Conservation (phyloP, 2,329 filamentous ascomycete species). For the Zopfia rhizophila region DNA sequence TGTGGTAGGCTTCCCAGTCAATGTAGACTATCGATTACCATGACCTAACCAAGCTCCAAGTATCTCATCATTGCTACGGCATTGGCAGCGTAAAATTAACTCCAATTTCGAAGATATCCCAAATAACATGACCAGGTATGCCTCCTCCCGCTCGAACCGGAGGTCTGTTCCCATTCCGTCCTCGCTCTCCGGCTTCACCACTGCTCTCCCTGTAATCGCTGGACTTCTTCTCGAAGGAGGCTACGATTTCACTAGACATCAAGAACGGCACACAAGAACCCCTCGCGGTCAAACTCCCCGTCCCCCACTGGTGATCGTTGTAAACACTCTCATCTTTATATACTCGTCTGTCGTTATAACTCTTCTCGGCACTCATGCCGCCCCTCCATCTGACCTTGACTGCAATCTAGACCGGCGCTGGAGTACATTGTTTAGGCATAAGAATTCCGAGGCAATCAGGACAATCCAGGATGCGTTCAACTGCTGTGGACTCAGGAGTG, state of each 20-base stretch:
- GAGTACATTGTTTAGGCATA: constrained; percentile 63
- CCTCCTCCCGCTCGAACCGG: constrained; percentile 38
- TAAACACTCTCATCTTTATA: constrained; percentile 51
- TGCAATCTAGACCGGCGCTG: constrained; percentile 69
- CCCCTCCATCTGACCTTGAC: constrained; percentile 50
- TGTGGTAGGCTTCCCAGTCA: constrained; percentile 35
- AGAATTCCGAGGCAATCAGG: constrained; percentile 63
- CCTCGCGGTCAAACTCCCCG: constrained; percentile 46
- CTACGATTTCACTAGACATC: constrained; percentile 45
- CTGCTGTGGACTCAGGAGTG: constrained; percentile 72
- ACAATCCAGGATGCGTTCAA: constrained; percentile 72
- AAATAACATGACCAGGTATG: constrained; percentile 36
- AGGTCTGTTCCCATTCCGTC: constrained; percentile 57
- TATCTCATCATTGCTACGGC: constrained; percentile 54
- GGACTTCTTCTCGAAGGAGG: constrained; percentile 55
- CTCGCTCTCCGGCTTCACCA: constrained; percentile 52
- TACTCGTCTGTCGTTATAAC: constrained; percentile 58
- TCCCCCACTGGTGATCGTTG: constrained; percentile 50
- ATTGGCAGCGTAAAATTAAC: constrained; percentile 46
- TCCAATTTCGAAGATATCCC: constrained; percentile 10
- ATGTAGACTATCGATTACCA: neutral
- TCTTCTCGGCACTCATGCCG: constrained; percentile 55
- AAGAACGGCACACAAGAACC: constrained; percentile 39
- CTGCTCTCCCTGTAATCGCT: constrained; percentile 55
- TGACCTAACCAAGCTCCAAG: constrained; percentile 34